Evolutionary conservation across 2,329 filamentous ascomycete genomes (phyloP), one percentile per base, ranked within the genome.

Genomic region (Didymella pomorum): DNA sequence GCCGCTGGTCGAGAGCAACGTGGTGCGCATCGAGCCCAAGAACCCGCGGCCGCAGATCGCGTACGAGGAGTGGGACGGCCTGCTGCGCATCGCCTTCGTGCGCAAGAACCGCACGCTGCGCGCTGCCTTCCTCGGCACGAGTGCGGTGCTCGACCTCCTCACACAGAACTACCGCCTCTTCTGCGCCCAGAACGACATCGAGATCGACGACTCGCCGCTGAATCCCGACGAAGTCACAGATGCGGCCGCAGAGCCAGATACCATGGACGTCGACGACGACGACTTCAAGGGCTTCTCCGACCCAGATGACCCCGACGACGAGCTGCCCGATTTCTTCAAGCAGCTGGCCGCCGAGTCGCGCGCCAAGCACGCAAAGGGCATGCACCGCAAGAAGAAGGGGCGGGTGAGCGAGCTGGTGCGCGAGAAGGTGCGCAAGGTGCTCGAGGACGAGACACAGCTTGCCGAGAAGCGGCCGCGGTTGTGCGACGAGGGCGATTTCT

Each of bases 61-160:
- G 74, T 98, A 94, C 79, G 92, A 96, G 52, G 95, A 98, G 77
- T 97, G 93, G 89, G 94, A 98, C 73, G 93, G 94, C 10, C 83
- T 98, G 73, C 78, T 98, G 61, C 83, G 92, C 49, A 87, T 96
- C 39, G 87, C 88, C 61, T 97, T 97, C 68, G 88, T 90, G 51
- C 83, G 95, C 67, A 95, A 96, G 81, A 98, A 98, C 79, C 92
- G 93, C 77, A 97, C 92, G 1, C 81, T 98, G 52, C 84, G 93
- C 37, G 89, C 92, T 5, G 89, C 87, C 61, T 96, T 93, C 80
- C 81, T 96, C 50, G 90, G 90, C 16, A 93, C 90, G 14, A 89
- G 87, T 56, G 91, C 91, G 67, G 89, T 97, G 1, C 83, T 97
- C 73, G 85, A 86, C 55, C 88, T 97, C 83, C 81, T 97, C 20